These are phyloP conservation scores for Rhodotorula diobovata DNA, from an alignment of 768 basidiomycete species.

Conservation along the genomic window DNA sequence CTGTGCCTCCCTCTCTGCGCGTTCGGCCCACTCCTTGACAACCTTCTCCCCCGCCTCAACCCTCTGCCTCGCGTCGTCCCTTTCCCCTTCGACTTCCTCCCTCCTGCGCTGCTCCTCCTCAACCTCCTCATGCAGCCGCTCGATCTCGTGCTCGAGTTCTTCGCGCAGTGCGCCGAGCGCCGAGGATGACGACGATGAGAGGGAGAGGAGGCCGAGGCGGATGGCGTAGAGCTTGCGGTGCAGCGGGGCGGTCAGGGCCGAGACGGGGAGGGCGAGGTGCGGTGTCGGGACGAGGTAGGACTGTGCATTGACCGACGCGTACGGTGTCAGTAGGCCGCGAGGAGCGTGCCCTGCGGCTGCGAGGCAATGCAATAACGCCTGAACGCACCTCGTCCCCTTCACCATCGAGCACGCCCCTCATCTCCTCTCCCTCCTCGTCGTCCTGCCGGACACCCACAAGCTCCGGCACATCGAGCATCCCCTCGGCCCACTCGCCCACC, in stretches of 20 bases:
- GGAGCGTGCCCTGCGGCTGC: neutral
- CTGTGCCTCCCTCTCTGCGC: neutral
- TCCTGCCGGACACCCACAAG: neutral
- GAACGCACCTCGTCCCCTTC: conserved; percentile 19
- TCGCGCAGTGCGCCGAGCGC: neutral
- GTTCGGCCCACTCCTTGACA: conserved; percentile 14
- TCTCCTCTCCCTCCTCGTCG: neutral
- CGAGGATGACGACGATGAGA: neutral
- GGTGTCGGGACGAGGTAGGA: conserved; percentile 16
- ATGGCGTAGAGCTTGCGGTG: conserved; percentile 26
- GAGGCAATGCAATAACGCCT: accelerated
- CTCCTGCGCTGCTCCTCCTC: neutral
- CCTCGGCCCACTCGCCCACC: conserved; percentile 26
- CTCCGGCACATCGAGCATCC: conserved; percentile 4
- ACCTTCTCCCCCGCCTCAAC: conserved; percentile 9
- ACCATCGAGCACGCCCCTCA: neutral
- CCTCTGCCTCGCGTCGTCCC: neutral
- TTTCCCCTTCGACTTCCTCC: conserved; percentile 4
- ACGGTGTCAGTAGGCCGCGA: neutral
- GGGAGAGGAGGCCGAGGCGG: conserved; percentile 11
- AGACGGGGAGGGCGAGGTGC: conserved; percentile 12
- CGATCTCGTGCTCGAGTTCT: conserved; percentile 14
- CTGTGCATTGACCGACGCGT: neutral
- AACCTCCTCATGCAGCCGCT: neutral
- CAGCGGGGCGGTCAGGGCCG: conserved; percentile 2